Evolutionary conservation across 2,329 filamentous ascomycete species (phyloP).

Genomic region (Ceratocystis variospora): DNA sequence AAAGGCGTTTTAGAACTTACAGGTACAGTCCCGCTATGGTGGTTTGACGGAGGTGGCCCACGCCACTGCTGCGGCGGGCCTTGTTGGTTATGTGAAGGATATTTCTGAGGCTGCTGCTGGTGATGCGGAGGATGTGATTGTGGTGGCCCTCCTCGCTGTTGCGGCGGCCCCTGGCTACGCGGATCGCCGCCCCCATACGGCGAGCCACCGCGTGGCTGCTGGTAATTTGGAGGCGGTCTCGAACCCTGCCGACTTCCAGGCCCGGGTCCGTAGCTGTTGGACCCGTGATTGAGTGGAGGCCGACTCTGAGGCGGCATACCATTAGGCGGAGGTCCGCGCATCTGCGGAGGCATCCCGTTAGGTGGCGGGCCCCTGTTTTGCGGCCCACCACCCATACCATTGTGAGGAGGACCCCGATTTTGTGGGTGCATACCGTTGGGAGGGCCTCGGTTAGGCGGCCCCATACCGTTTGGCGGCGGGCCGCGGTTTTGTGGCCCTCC

Average conservation of each 20-base stretch:
- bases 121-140: background rate
- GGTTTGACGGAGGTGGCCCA: slow-evolving; percentile 9
- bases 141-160: background rate
- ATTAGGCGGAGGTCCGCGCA: slow-evolving; percentile 11
- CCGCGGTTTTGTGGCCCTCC: background rate
- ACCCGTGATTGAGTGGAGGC: slow-evolving; percentile 8
- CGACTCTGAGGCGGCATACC: slow-evolving; percentile 7
- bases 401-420: background rate
- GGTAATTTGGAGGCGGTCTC: slow-evolving; percentile 11
- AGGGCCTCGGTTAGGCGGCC: slow-evolving; percentile 6
- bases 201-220: slow-evolving; percentile 9
- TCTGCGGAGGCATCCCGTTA: slow-evolving; percentile 14
- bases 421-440: slow-evolving; percentile 1
- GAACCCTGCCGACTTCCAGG: slow-evolving; percentile 4
- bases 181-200: slow-evolving; percentile 11
- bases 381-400: slow-evolving; percentile 6
- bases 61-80: slow-evolving; percentile 15
- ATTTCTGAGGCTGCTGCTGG: slow-evolving; percentile 8
- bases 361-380: slow-evolving; percentile 8
- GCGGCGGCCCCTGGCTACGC: background rate
- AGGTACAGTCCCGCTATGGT: slow-evolving; percentile 9
- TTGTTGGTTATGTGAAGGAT: slow-evolving; percentile 9
- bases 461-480: background rate
- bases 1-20: slow-evolving; percentile 4
- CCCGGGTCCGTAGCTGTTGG: slow-evolving; percentile 12